Conservation (phyloP, 2,329 filamentous ascomycete genomes). For the Emergomyces orientalis region DNA sequence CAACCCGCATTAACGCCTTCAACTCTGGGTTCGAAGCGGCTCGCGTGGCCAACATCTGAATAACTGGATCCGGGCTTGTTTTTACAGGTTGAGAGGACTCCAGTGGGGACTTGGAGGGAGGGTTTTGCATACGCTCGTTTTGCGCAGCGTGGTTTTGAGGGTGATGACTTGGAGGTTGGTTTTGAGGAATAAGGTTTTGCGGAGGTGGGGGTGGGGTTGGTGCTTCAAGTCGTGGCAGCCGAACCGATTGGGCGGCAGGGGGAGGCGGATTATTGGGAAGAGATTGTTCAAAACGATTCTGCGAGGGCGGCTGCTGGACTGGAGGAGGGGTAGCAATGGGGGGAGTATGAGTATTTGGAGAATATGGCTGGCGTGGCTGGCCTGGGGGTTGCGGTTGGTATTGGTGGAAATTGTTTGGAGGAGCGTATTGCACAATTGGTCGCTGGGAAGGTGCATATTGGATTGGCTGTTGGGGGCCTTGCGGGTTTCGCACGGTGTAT, state of each 20-base stretch:
- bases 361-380: constrained; percentile 22
- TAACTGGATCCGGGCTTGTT: constrained; percentile 42
- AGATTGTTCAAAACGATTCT: background rate
- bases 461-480: constrained; percentile 30
- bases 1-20: constrained; percentile 43
- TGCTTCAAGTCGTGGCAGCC: background rate
- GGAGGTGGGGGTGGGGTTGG: constrained; percentile 5
- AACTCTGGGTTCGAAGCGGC: constrained; percentile 41
- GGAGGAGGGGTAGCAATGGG: constrained; percentile 4
- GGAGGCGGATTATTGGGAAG: background rate
- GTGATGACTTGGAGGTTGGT: constrained; percentile 6
- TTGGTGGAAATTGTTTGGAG: constrained; percentile 33
- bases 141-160: constrained; percentile 11
- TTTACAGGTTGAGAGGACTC: constrained; percentile 27
- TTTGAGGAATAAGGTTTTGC: background rate
- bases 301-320: background rate
- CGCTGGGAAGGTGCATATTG: constrained; percentile 33
- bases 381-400: constrained; percentile 32
- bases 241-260: background rate
- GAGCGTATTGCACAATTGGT: constrained; percentile 37
- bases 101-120: constrained; percentile 17
- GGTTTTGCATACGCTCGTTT: constrained; percentile 1
- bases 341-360: constrained; percentile 19
- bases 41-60: constrained; percentile 44
- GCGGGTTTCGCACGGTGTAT: constrained; percentile 46